A percentile compares a stretch with the other conserved stretches of the same genome.
These are phyloP conservation scores for Verbascum thapsus DNA, from an alignment of 257 asterid species.

Conservation along the genomic window DNA sequence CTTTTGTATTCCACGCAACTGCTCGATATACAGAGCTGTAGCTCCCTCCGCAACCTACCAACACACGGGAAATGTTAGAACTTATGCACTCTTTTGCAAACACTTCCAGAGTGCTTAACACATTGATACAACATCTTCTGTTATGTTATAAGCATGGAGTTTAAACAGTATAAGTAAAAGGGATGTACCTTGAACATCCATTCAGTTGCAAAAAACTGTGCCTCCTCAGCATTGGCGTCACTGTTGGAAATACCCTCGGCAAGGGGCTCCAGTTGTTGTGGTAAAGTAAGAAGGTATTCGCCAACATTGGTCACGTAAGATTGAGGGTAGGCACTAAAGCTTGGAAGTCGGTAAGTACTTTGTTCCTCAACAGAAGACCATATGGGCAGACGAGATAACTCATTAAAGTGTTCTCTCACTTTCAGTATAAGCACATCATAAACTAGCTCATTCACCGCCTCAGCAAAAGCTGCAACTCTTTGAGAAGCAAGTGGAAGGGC, in stretches of 20 bases:
- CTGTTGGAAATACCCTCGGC: slow-evolving; percentile 81
- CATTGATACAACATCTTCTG: not conserved
- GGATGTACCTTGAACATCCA: slow-evolving; percentile 99
- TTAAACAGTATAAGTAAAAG: not conserved
- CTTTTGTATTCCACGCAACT: slow-evolving; percentile 84
- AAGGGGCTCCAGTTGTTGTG: slow-evolving; percentile 98
- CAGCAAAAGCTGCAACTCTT: slow-evolving; percentile 85
- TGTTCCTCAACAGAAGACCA: slow-evolving; percentile 93
- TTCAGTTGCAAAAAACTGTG: slow-evolving; percentile 94
- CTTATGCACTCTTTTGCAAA: too few species aligned
- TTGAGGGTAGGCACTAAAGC: slow-evolving; percentile 93
- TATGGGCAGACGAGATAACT: slow-evolving; percentile 67
- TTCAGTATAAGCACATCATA: slow-evolving; percentile 90
- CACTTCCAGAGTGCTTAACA: not conserved
- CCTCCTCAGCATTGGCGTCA: slow-evolving; percentile 87
- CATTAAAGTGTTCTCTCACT: slow-evolving; percentile 81
- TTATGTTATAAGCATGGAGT: not conserved
- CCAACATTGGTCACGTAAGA: slow-evolving; percentile 86
- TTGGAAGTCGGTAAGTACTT: slow-evolving; percentile 72
- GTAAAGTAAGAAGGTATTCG: slow-evolving; percentile 95
- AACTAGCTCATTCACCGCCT: slow-evolving; percentile 92
- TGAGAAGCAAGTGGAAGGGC: slow-evolving; percentile 95
- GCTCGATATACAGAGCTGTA: slow-evolving; percentile 78
- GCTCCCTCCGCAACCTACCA: slow-evolving; percentile 96
- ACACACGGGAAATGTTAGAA: not conserved